Evolutionary conservation across 2,329 filamentous ascomycete species (phyloP).

Genomic region (Huntiella moniliformis): DNA sequence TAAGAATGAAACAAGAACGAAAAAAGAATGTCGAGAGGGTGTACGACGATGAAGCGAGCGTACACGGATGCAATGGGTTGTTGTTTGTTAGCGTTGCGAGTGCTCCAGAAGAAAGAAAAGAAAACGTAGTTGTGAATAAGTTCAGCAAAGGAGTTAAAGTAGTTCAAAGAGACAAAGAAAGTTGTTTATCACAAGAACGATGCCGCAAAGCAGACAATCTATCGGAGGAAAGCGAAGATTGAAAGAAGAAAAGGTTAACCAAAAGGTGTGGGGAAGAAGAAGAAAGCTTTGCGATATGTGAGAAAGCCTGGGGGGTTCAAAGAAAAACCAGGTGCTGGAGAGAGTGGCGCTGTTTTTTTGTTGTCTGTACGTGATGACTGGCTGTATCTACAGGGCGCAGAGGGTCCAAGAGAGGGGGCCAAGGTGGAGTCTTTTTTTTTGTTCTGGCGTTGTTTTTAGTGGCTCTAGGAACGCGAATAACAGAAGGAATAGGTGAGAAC

Average conservation of each 20-base stretch:
- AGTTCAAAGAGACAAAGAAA: constrained; percentile 6
- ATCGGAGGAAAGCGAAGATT: not conserved
- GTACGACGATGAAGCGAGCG: constrained; percentile 13
- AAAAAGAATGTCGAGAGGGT: constrained; percentile 14
- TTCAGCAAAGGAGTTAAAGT: constrained; percentile 5
- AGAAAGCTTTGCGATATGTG: constrained; percentile 6
- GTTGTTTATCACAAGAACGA: not conserved
- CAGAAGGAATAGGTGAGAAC: too few species aligned
- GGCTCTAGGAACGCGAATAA: too few species aligned
- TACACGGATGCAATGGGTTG: not conserved
- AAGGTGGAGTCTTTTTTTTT: too few species aligned
- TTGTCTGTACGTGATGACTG: not conserved
- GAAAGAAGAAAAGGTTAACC: constrained; percentile 1
- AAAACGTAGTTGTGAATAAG: not conserved
- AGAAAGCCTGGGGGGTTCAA: not conserved
- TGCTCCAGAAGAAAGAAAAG: not conserved
- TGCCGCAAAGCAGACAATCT: not conserved
- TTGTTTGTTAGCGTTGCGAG: not conserved
- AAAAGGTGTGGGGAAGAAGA: not conserved
- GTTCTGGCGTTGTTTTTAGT: too few species aligned
- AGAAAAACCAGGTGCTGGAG: not conserved
- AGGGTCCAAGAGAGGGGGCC: too few species aligned
- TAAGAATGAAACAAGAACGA: constrained; percentile 11
- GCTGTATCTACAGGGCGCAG: too few species aligned
- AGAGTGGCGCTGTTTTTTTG: constrained; percentile 1